Conservation (phyloP, 179 eudicot species). For the Beta lomatogona region DNA sequence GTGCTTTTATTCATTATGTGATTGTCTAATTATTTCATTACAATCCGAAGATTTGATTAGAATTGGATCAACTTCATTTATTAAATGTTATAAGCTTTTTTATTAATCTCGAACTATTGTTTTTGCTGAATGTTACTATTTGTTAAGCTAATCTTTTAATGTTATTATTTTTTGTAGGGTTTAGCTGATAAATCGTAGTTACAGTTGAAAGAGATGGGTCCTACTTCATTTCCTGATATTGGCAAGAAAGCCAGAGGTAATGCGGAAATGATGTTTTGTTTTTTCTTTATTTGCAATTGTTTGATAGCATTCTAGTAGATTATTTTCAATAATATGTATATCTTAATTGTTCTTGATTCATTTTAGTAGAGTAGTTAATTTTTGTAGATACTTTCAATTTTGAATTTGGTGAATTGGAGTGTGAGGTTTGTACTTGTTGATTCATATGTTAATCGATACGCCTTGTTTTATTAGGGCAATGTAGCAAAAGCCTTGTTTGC, state of each 20-base stretch:
- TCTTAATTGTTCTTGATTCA: neutral
- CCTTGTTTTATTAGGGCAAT: no score
- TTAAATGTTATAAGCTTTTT: no score
- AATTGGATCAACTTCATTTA: no score
- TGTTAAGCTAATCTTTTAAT: neutral
- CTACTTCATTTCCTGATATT: constrained; percentile 29
- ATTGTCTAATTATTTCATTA: no score
- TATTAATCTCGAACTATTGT: neutral
- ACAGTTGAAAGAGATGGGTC: constrained; percentile 22
- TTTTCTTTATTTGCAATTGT: neutral
- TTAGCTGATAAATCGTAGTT: constrained; percentile 1
- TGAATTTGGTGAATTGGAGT: no score
- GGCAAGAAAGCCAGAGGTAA: constrained; percentile 40
- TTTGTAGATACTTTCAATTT: no score
- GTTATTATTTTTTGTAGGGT: neutral
- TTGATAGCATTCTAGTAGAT: neutral
- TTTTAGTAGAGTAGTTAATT: neutral
- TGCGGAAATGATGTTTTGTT: no score
- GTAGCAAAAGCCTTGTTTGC: no score
- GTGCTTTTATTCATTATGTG: no score
- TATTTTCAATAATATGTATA: neutral
- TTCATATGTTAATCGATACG: no score
- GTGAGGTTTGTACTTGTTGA: no score
- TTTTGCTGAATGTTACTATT: neutral
- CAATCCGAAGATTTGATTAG: no score